A percentile compares a stretch with the other conserved stretches of the same genome.
phyloP scores from a whole-genome alignment of 2,329 filamentous ascomycete species.

The Elsinoe australis region DNA sequence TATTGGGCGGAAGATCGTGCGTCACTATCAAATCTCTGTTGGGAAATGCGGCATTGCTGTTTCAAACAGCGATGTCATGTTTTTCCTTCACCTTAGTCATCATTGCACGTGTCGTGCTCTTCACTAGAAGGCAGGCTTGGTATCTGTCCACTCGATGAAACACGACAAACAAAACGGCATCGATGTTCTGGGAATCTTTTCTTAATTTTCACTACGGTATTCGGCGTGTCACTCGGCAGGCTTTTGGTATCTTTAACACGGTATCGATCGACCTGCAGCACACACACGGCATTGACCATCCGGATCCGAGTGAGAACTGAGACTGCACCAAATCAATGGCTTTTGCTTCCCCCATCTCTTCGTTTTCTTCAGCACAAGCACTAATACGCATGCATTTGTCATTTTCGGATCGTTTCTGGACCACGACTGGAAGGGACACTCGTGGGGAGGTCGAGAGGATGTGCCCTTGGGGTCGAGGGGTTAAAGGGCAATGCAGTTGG shows the following conservation, averaged over 20 bases:
- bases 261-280: conserved; percentile 26
- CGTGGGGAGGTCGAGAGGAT: conserved; percentile 20
- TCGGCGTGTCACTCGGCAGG: conserved; percentile 36
- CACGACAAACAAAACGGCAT: conserved; percentile 32
- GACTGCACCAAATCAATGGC: not conserved
- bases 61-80: conserved; percentile 31
- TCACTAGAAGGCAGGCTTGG: conserved; percentile 9
- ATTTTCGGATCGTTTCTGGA: conserved; percentile 5
- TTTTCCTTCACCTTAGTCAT: conserved; percentile 21
- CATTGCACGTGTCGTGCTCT: conserved; percentile 19
- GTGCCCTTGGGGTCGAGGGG: conserved; percentile 1
- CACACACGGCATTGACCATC: not conserved
- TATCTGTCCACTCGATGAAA: conserved; percentile 8
- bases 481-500: not conserved
- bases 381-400: conserved; percentile 3
- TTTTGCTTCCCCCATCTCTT: conserved; percentile 11
- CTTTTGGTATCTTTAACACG: conserved; percentile 23
- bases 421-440: conserved; percentile 17
- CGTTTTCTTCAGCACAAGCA: conserved; percentile 7
- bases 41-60: conserved; percentile 41
- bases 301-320: not conserved
- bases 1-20: conserved; percentile 12
- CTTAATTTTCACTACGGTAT: conserved; percentile 32
- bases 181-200: conserved; percentile 33
- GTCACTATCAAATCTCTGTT: conserved; percentile 29